Percentiles rank a stretch among this genome's conserved stretches.
phyloP scores from a whole-genome alignment of 2,329 filamentous ascomycete genomes.

The Xylariomycetidae sp. region DNA sequence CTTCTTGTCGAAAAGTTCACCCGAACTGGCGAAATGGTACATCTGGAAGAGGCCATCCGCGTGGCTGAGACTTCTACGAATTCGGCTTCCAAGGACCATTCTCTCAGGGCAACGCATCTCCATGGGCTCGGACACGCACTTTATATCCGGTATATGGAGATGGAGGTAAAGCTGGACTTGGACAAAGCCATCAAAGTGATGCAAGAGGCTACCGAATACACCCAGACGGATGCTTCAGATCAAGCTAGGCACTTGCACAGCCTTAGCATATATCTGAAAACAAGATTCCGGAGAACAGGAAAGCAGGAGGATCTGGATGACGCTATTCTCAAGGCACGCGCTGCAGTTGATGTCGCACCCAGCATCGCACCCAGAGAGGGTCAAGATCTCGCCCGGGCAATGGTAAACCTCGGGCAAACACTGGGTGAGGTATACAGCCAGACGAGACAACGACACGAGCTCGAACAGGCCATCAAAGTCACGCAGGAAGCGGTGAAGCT shows the following conservation, averaged over 20 bases:
- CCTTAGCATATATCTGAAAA: neutral
- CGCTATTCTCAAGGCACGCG: conserved; percentile 9
- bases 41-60: neutral
- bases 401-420: neutral
- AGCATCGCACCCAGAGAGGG: conserved; percentile 3
- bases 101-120: too few species aligned
- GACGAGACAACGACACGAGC: conserved; percentile 1
- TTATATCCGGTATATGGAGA: too few species aligned
- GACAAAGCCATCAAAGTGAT: neutral
- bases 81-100: too few species aligned
- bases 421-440: conserved; percentile 2
- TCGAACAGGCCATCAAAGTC: conserved; percentile 1
- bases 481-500: conserved; percentile 1
- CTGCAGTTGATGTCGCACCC: conserved; percentile 8
- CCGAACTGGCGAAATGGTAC: neutral
- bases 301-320: conserved; percentile 1
- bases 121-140: too few species aligned
- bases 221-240: too few species aligned
- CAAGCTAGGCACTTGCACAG: neutral
- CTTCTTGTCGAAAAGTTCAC: neutral
- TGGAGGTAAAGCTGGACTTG: too few species aligned
- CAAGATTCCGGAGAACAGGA: neutral
- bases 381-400: conserved; percentile 1
- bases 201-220: too few species aligned
- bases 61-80: too few species aligned